A percentile compares a stretch with the other conserved stretches of the same genome.
Conservation (phyloP, 2,329 filamentous ascomycete genomes). For the Penicillium corylophilum region DNA sequence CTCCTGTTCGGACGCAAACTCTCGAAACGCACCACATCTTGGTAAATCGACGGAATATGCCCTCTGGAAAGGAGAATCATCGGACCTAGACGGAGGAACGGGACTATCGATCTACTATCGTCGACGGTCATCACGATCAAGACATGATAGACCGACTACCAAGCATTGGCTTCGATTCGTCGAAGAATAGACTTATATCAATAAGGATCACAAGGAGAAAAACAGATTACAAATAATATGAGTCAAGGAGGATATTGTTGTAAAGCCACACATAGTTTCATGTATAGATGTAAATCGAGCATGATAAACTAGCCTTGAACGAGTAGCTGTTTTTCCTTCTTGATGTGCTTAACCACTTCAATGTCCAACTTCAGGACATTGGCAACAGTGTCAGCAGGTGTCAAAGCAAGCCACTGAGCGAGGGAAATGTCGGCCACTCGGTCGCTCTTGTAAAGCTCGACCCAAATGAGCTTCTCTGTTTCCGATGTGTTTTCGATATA, state of each 20-base stretch:
- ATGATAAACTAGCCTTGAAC: neutral
- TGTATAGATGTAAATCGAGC: too few species aligned
- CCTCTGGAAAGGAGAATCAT: too few species aligned
- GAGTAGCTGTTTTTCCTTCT: slow-evolving; percentile 22
- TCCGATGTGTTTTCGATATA: slow-evolving; percentile 69
- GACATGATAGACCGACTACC: neutral
- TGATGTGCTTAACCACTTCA: slow-evolving; percentile 19
- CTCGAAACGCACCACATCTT: neutral
- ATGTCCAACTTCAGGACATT: slow-evolving; percentile 20
- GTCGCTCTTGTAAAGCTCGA: slow-evolving; percentile 69
- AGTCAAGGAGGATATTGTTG: too few species aligned
- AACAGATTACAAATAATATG: too few species aligned
- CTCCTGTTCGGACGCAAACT: neutral
- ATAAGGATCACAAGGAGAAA: too few species aligned
- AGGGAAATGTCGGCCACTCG: slow-evolving; percentile 65
- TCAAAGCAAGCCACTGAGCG: slow-evolving; percentile 68
- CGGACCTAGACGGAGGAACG: too few species aligned
- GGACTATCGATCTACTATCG: neutral
- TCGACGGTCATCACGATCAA: neutral
- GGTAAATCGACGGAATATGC: neutral
- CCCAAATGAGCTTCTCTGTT: slow-evolving; percentile 63
- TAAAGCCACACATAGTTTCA: too few species aligned
- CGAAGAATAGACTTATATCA: too few species aligned
- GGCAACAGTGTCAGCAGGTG: slow-evolving; percentile 44
- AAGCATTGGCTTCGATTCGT: neutral